Percentiles rank a stretch among this genome's conserved stretches.
Conservation (phyloP, 2,329 filamentous ascomycete species). For the Botrytis deweyae region DNA sequence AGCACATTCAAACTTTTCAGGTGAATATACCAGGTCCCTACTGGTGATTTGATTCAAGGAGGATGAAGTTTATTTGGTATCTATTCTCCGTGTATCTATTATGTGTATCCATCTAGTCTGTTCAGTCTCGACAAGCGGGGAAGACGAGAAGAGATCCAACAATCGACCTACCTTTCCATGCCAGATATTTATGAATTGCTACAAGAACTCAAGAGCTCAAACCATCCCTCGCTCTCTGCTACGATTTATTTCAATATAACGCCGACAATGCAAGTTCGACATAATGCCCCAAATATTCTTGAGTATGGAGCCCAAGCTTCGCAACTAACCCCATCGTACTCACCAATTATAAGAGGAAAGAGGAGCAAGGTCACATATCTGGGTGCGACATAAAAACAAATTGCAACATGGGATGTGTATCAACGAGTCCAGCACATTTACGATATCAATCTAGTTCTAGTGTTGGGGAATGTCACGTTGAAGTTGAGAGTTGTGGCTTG, state of each 20-base stretch:
- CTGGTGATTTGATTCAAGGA: conserved; percentile 46
- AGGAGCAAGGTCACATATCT: background rate
- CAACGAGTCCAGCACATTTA: background rate
- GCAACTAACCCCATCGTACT: background rate
- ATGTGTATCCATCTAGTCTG: background rate
- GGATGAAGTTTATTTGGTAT: conserved; percentile 46
- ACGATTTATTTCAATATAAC: background rate
- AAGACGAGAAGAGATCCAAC: background rate
- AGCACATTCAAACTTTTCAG: conserved; percentile 39
- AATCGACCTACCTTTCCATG: background rate
- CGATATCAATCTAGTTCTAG: too few species aligned
- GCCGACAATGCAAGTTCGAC: background rate
- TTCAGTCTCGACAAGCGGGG: too few species aligned
- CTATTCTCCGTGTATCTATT: conserved; percentile 29
- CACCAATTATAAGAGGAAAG: background rate
- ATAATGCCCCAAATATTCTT: background rate
- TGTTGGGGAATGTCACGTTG: background rate
- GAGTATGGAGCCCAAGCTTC: too few species aligned
- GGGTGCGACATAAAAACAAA: background rate
- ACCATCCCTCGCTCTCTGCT: background rate
- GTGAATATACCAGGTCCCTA: conserved; percentile 50
- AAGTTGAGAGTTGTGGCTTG: background rate
- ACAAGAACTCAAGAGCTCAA: background rate
- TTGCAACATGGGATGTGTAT: background rate
- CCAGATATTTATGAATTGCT: background rate